Conservation (phyloP, 352 stramenopile genomes). For the Phytophthora sansomeana region DNA sequence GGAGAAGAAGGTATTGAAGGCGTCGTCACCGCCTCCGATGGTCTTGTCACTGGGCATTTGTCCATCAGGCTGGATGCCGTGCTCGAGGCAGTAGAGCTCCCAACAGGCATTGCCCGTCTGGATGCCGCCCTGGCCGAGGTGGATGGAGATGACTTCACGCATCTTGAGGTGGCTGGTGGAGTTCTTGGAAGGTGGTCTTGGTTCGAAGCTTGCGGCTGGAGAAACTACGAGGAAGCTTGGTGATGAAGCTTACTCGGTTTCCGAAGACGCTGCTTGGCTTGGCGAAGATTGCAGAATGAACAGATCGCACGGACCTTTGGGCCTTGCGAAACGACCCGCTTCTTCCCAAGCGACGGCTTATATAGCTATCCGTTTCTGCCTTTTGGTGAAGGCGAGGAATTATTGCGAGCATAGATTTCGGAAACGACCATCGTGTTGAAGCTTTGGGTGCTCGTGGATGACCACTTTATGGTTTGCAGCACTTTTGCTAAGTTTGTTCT, state of each 20-base stretch:
- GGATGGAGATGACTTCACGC: constrained; percentile 97
- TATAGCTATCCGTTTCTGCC: too few species aligned
- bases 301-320: background rate
- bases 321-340: background rate
- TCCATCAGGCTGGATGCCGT: constrained; percentile 5
- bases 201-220: background rate
- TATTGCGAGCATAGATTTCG: too few species aligned
- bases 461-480: too few species aligned
- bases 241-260: constrained; percentile 76
- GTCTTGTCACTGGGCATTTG: background rate
- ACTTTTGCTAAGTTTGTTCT: too few species aligned
- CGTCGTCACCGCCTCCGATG: background rate
- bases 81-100: background rate
- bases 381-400: too few species aligned
- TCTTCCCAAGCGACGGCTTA: background rate
- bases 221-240: constrained; percentile 58
- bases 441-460: too few species aligned
- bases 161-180: too few species aligned
- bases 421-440: too few species aligned
- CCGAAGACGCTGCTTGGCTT: constrained; percentile 3
- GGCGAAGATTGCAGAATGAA: background rate
- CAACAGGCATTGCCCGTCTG: constrained; percentile 82
- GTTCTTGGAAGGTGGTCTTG: background rate
- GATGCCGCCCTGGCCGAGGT: constrained; percentile 94
- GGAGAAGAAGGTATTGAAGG: constrained; percentile 11